Percentiles rank a stretch among this genome's conserved stretches.
Conservation (phyloP, 2,329 filamentous ascomycete genomes). For the Cadophora gregata region DNA sequence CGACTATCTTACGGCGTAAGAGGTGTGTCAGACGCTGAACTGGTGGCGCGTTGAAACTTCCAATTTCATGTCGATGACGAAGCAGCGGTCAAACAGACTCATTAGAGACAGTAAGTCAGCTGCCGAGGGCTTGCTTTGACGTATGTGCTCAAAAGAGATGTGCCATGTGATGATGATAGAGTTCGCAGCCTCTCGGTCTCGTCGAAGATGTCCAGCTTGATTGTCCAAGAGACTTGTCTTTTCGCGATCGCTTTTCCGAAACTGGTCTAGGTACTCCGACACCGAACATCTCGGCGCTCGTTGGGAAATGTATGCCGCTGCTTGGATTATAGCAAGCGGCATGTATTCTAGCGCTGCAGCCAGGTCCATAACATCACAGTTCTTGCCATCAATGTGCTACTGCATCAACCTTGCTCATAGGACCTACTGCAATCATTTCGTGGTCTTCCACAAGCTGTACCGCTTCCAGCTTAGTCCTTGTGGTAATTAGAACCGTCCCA, state of each 20-base stretch:
- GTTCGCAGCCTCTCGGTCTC: conserved; percentile 35
- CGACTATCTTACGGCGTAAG: not conserved
- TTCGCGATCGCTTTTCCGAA: no score
- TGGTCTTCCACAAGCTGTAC: conserved; percentile 34
- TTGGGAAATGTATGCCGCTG: no score
- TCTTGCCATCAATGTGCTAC: conserved; percentile 24
- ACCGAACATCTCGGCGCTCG: no score
- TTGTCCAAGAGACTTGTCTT: no score
- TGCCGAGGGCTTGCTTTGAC: conserved; percentile 44
- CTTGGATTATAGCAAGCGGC: no score
- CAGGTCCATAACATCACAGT: conserved; percentile 5
- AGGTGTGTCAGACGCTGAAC: not conserved
- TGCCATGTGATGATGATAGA: conserved; percentile 36
- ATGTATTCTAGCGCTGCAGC: no score
- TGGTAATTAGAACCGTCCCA: conserved; percentile 40
- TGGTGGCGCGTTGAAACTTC: conserved; percentile 3
- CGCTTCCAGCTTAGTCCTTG: conserved; percentile 30
- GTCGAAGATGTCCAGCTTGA: no score
- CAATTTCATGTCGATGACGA: conserved; percentile 20
- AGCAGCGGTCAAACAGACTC: conserved; percentile 38
- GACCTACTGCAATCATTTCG: conserved; percentile 40
- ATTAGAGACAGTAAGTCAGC: conserved; percentile 52
- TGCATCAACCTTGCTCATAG: conserved; percentile 42
- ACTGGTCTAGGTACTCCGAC: no score
- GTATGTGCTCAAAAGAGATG: conserved; percentile 47